Percentiles rank a stretch among this genome's conserved stretches.
phyloP scores from a whole-genome alignment of 2,329 filamentous ascomycete genomes.

The Aspergillus puulaauensis region DNA sequence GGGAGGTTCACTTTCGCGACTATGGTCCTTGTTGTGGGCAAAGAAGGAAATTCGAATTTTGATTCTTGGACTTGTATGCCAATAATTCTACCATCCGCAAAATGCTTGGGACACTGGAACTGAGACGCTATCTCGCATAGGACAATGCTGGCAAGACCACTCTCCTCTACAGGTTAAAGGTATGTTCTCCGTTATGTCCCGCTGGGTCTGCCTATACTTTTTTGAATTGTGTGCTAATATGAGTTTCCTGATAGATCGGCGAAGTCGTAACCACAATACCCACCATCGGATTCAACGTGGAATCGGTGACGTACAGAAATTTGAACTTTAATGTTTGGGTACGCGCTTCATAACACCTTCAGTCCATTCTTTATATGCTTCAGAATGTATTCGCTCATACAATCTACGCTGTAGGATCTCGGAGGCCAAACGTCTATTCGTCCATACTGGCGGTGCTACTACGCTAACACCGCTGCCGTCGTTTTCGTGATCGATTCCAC shows the following conservation, averaged over 20 bases:
- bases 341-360: slow-evolving; percentile 26
- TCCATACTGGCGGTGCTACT: slow-evolving; percentile 99
- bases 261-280: slow-evolving; percentile 99
- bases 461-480: slow-evolving; percentile 95
- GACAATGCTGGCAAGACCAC: slow-evolving; percentile 99
- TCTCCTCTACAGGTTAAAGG: slow-evolving; percentile 92
- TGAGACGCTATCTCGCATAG: slow-evolving; percentile 47
- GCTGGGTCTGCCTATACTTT: neutral
- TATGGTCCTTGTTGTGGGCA: slow-evolving; percentile 74
- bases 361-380: neutral
- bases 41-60: slow-evolving; percentile 99
- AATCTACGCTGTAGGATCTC: slow-evolving; percentile 62
- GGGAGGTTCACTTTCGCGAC: slow-evolving; percentile 57
- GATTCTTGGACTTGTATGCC: slow-evolving; percentile 82
- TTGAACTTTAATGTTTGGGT: slow-evolving; percentile 99
- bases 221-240: neutral
- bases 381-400: neutral
- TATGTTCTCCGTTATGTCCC: slow-evolving; percentile 39
- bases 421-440: slow-evolving; percentile 98
- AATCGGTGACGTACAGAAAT: slow-evolving; percentile 97
- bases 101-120: slow-evolving; percentile 13
- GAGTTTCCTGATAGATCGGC: slow-evolving; percentile 66
- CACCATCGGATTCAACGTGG: slow-evolving; percentile 98
- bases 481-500: slow-evolving; percentile 99
- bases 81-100: slow-evolving; percentile 8